phyloP scores from a whole-genome alignment of 768 basidiomycete genomes.

The Pilatotrama ljubarskyi region DNA sequence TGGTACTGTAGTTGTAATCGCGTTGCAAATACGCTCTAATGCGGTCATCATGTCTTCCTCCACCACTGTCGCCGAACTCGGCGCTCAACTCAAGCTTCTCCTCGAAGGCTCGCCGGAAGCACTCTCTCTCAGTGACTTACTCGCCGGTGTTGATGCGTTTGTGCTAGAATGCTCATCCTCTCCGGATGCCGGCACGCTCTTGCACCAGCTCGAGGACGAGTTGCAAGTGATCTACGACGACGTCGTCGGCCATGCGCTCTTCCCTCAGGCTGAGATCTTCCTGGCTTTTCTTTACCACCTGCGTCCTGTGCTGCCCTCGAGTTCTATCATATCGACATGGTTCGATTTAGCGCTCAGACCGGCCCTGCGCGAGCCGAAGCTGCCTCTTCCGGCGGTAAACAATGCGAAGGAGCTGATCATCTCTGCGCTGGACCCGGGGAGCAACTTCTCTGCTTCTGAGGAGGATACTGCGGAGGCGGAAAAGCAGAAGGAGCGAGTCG shows the following conservation, averaged over 20 bases:
- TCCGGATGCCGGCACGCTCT: slow-evolving; percentile 43
- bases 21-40: too few species aligned
- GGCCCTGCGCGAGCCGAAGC: slow-evolving; percentile 71
- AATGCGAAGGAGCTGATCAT: slow-evolving; percentile 75
- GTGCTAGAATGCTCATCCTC: slow-evolving; percentile 51
- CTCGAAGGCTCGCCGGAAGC: slow-evolving; percentile 57
- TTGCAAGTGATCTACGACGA: slow-evolving; percentile 64
- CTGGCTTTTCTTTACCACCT: slow-evolving; percentile 66
- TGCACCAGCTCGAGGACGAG: slow-evolving; percentile 61
- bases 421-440: slow-evolving; percentile 46
- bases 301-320: slow-evolving; percentile 57
- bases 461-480: slow-evolving; percentile 41
- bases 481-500: slow-evolving; percentile 48
- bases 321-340: slow-evolving; percentile 75
- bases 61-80: slow-evolving; percentile 42
- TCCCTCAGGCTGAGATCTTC: slow-evolving; percentile 65
- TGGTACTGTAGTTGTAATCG: too few species aligned
- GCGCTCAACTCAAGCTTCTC: slow-evolving; percentile 55
- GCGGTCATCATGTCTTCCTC: slow-evolving; percentile 18
- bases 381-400: slow-evolving; percentile 56
- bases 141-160: slow-evolving; percentile 55
- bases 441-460: slow-evolving; percentile 6
- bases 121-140: slow-evolving; percentile 48
- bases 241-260: slow-evolving; percentile 60
- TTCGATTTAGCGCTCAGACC: slow-evolving; percentile 80